phyloP scores from a whole-genome alignment of 2,329 filamentous ascomycete genomes.

The Elsinoe batatas region DNA sequence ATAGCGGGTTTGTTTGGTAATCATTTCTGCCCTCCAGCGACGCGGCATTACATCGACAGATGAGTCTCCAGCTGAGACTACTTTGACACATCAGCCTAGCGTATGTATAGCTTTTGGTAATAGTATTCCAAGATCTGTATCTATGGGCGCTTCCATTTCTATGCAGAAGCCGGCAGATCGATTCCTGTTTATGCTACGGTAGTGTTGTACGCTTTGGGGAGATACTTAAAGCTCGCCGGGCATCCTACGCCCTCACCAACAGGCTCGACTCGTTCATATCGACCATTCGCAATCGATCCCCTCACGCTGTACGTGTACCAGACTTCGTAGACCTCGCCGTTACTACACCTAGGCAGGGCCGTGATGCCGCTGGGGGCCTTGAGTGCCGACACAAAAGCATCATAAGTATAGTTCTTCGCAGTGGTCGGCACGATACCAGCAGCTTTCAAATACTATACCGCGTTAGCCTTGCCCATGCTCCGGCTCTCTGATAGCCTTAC shows the following conservation, averaged over 20 bases:
- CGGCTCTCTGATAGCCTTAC: too few species aligned
- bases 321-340: constrained; percentile 38
- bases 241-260: constrained; percentile 53
- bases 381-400: constrained; percentile 48
- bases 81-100: not conserved
- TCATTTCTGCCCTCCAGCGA: not conserved
- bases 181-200: not conserved
- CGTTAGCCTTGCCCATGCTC: too few species aligned
- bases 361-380: constrained; percentile 39
- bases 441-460: constrained; percentile 34
- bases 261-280: constrained; percentile 46
- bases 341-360: constrained; percentile 49
- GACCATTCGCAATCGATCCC: constrained; percentile 47
- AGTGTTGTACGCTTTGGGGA: constrained; percentile 39
- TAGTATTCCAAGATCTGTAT: too few species aligned
- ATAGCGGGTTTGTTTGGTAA: not conserved
- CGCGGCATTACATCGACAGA: constrained; percentile 7
- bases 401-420: constrained; percentile 46
- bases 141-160: too few species aligned
- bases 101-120: not conserved
- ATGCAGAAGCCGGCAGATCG: not conserved
- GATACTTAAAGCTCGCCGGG: constrained; percentile 50
- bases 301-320: constrained; percentile 53
- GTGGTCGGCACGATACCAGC: constrained; percentile 49
- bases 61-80: constrained; percentile 8